Evolutionary conservation across 306 rosid species (phyloP).

Genomic region (Glycine soja): DNA sequence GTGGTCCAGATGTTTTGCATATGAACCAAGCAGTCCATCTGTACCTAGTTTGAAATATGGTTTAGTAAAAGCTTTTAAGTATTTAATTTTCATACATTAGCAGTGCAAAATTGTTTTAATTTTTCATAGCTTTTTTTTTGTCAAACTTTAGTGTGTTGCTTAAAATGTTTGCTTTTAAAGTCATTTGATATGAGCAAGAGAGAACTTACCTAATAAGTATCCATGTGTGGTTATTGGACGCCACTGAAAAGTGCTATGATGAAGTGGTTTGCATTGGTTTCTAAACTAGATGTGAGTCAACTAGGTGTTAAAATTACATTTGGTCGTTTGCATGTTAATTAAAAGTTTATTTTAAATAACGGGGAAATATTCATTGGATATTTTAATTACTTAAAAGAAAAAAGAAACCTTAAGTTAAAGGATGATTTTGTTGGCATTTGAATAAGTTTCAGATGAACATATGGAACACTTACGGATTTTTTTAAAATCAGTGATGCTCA

Average conservation of each 20-base stretch:
- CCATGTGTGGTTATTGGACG: not conserved
- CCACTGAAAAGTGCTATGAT: not conserved
- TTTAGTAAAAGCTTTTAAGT: no score
- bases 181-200: not conserved
- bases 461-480: no score
- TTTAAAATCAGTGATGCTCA: not conserved
- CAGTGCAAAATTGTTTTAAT: no score
- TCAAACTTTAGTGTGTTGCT: not conserved
- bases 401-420: not conserved
- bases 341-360: not conserved
- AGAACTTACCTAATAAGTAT: not conserved
- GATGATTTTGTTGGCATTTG: not conserved
- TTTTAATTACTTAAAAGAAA: not conserved
- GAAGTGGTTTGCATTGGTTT: not conserved
- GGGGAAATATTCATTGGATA: not conserved
- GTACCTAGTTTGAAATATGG: not conserved
- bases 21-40: not conserved
- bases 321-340: not conserved
- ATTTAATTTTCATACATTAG: no score
- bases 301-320: not conserved
- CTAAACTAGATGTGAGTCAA: not conserved
- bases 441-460: not conserved
- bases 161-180: no score
- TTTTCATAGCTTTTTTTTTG: no score
- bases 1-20: not conserved